These are phyloP conservation scores for Didymella arachidicola DNA, from an alignment of 2,329 filamentous ascomycete genomes.

Conservation along the genomic window DNA sequence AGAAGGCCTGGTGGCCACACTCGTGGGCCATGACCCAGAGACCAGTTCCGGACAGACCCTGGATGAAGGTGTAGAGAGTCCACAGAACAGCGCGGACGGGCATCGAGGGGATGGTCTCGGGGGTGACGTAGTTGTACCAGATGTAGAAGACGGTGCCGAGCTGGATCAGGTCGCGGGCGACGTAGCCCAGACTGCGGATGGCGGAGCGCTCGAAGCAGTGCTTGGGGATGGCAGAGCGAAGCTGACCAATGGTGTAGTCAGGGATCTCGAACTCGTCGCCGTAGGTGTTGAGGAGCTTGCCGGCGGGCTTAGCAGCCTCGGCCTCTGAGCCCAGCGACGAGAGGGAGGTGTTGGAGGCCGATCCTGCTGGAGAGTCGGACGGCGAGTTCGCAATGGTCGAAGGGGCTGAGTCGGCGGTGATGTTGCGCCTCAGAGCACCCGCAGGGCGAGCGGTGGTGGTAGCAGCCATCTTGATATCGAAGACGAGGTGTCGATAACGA, in stretches of 20 bases:
- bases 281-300: conserved; percentile 85
- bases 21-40: conserved; percentile 97
- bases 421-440: conserved; percentile 54
- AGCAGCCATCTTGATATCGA: conserved; percentile 48
- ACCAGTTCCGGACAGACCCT: conserved; percentile 92
- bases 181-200: conserved; percentile 77
- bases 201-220: conserved; percentile 95
- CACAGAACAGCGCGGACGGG: conserved; percentile 71
- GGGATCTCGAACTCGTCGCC: conserved; percentile 94
- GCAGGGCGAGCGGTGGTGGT: conserved; percentile 64
- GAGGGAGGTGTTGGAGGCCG: conserved; percentile 86
- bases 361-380: conserved; percentile 66
- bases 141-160: conserved; percentile 82
- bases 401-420: conserved; percentile 60
- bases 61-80: conserved; percentile 77
- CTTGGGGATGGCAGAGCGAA: conserved; percentile 94
- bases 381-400: conserved; percentile 65
- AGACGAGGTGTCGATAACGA: conserved; percentile 10
- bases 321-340: conserved; percentile 82
- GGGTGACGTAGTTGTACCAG: conserved; percentile 89
- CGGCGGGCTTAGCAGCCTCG: conserved; percentile 58
- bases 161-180: conserved; percentile 78
- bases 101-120: conserved; percentile 77
- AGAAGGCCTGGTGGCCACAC: conserved; percentile 97
- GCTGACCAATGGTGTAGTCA: conserved; percentile 97